Evolutionary conservation across 441 rosid genomes (phyloP), one percentile per base, ranked within the genome.

Genomic region (Cnidoscolus chayamansa): DNA sequence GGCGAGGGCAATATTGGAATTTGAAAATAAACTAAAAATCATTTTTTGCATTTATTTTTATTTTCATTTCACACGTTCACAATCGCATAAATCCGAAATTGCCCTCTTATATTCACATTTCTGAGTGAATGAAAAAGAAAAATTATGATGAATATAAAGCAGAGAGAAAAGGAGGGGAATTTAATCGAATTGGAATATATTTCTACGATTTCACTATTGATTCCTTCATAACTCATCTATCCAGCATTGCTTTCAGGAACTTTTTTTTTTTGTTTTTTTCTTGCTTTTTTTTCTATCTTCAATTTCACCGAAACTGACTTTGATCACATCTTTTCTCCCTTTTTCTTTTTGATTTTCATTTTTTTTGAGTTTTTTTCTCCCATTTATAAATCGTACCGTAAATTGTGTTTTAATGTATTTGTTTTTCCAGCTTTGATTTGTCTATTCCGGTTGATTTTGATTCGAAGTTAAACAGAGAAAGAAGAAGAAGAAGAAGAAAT

Each of bases 101-200:
- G 79, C 72, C 64, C 76, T 65, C 71, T 63, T 32, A 4, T 67
- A 68, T 50, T 54, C 15, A 49, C 70, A 65, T 72, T 59, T 30
- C 56, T 58, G 43, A 77, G 72, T 80, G 80, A 51, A 72, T 63
- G 54, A 54, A 50, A 47, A 10, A 71, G 49, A 53, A 77, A 75
- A 78, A 12, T 61, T 65, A n/a, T 2, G 40, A 16, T 54, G 43
- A 72, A 79, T 73, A 78, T 47, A 63, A 70, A 65, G 73, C 12
- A 64, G 76, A 74, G 12, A 40, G 43, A 72, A 75, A 71, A 70
- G 58, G 40, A 11, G 17, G 74, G 62, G 75, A 69, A 67, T 82
- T 74, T 31, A 68, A 77, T 78, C 79, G 58, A 70, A 77, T 77
- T 65, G 84, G 86, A 84, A 84, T 79, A 74, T 76, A 63, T 62